These are phyloP conservation scores for Chamaenerion angustifolium DNA, from an alignment of 345 rosid genomes.

Conservation along the genomic window DNA sequence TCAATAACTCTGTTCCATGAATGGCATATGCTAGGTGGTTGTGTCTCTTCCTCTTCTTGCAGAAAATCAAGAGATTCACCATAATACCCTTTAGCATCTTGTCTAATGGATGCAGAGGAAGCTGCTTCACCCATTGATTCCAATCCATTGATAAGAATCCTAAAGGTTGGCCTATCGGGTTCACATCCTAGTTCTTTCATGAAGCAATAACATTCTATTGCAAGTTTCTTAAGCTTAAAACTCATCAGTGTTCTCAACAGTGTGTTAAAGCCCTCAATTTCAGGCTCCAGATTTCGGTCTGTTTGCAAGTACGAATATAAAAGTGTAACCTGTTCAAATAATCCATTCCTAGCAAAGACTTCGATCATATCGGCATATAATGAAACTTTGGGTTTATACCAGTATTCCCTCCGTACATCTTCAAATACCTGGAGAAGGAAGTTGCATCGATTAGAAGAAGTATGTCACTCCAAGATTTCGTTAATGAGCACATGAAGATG, in stretches of 20 bases:
- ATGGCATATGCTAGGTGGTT: neutral
- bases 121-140: constrained; percentile 34
- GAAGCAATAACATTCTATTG: constrained; percentile 43
- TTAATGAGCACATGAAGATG: rapidly evolving
- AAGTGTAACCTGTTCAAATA: constrained; percentile 29
- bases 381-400: constrained; percentile 60
- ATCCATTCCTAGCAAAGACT: constrained; percentile 35
- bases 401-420: constrained; percentile 50
- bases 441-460: neutral
- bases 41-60: constrained; percentile 24
- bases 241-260: constrained; percentile 34
- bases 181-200: constrained; percentile 52
- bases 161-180: constrained; percentile 49
- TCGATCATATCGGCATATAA: constrained; percentile 42
- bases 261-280: constrained; percentile 35
- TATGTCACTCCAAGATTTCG: neutral
- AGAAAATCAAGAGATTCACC: constrained; percentile 46
- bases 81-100: constrained; percentile 44
- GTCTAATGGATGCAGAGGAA: constrained; percentile 28
- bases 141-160: constrained; percentile 42
- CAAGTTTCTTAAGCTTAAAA: constrained; percentile 26
- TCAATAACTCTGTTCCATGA: neutral
- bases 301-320: constrained; percentile 28
- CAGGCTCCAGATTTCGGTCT: constrained; percentile 35
- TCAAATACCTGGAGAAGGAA: constrained; percentile 40